Evolutionary conservation across 192 early-diverging fungal genomes (phyloP).

Genomic region (Endogone sp.): DNA sequence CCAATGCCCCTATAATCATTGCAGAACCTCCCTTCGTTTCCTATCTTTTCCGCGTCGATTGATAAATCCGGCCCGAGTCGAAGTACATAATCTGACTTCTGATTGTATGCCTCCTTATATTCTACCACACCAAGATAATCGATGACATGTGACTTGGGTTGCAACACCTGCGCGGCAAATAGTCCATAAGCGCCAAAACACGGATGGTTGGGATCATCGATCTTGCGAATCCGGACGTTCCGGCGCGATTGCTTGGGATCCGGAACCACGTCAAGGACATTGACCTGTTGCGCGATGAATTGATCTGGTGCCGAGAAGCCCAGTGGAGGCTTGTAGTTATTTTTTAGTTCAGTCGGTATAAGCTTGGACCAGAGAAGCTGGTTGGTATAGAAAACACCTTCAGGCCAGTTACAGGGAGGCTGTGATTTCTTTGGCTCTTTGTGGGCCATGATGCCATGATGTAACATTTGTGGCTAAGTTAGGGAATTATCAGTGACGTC

Average conservation of each 20-base stretch:
- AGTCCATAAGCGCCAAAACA: conserved; percentile 35
- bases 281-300: not conserved
- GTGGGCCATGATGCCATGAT: too few relatives aligned
- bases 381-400: not conserved
- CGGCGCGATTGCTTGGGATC: conserved; percentile 4
- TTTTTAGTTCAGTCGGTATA: not conserved
- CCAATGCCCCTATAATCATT: conserved; percentile 37
- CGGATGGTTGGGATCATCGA: conserved; percentile 31
- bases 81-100: conserved; percentile 35
- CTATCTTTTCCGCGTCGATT: conserved; percentile 29
- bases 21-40: conserved; percentile 37
- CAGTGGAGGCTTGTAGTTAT: not conserved
- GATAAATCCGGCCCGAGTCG: conserved; percentile 26
- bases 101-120: conserved; percentile 24
- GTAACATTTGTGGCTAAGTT: too few relatives aligned
- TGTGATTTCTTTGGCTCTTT: not conserved
- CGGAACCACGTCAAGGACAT: not conserved
- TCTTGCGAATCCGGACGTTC: conserved; percentile 27
- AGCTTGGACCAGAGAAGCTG: not conserved
- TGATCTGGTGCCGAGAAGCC: not conserved
- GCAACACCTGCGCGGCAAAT: conserved; percentile 23
- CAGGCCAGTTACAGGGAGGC: not conserved
- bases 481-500: too few relatives aligned
- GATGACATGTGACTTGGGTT: conserved; percentile 25
- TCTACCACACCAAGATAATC: conserved; percentile 37